phyloP scores from a whole-genome alignment of 805 yeast species.

The Blastobotrys robertii region DNA sequence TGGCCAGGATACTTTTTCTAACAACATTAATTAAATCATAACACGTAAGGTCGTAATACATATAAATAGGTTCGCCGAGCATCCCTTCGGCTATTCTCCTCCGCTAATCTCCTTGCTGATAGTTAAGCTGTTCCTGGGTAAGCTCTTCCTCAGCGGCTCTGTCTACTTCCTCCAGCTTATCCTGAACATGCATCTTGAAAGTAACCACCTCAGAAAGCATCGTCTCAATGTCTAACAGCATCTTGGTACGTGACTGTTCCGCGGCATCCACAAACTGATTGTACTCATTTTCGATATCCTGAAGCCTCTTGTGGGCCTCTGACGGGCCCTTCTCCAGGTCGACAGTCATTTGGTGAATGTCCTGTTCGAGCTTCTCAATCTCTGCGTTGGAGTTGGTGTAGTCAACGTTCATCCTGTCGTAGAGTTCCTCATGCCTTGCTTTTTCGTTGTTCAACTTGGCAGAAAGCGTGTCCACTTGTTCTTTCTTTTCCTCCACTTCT shows the following conservation, averaged over 20 bases:
- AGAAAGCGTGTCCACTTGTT: constrained; percentile 47
- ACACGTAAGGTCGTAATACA: no score
- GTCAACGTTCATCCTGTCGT: constrained; percentile 45
- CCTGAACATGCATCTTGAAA: constrained; percentile 60
- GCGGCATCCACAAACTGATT: constrained; percentile 42
- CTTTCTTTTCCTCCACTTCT: constrained; percentile 46
- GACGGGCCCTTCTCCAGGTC: constrained; percentile 41
- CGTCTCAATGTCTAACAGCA: constrained; percentile 46
- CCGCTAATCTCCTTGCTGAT: constrained; percentile 28
- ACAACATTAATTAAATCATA: no score
- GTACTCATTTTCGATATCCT: constrained; percentile 42
- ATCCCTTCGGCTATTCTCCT: not conserved
- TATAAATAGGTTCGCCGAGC: constrained; percentile 1
- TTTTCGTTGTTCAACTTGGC: constrained; percentile 44
- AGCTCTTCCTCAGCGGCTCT: no score
- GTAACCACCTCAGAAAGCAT: constrained; percentile 51
- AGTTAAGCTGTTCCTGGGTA: constrained; percentile 6
- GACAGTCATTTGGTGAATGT: constrained; percentile 40
- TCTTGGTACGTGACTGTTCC: constrained; percentile 33
- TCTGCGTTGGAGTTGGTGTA: constrained; percentile 48
- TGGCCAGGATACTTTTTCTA: no score
- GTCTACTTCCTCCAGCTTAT: constrained; percentile 41
- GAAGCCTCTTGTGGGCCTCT: constrained; percentile 40
- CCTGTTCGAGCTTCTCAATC: constrained; percentile 53
- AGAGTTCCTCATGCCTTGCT: constrained; percentile 44